These are phyloP conservation scores for Chrysochromulina tobinii DNA, from an alignment of 78 protist species.

Conservation along the genomic window DNA sequence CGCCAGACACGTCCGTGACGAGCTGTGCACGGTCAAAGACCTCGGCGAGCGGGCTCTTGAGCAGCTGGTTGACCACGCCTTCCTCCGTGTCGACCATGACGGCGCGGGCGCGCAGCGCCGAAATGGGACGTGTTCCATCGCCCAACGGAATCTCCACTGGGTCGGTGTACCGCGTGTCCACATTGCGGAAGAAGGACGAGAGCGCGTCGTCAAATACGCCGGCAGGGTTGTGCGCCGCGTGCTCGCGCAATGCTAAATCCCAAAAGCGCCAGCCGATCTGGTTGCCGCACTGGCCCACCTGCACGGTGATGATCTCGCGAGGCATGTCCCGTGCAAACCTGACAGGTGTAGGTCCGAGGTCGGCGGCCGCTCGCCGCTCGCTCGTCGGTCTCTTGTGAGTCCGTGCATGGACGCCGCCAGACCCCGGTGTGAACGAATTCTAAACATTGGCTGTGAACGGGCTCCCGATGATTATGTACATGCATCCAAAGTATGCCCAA, in stretches of 20 bases:
- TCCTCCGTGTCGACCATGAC: slow-evolving; percentile 86
- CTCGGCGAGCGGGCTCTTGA: slow-evolving; percentile 54
- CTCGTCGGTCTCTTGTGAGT: too few relatives aligned
- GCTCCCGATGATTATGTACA: too few relatives aligned
- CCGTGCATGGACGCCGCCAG: too few relatives aligned
- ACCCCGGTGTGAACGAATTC: too few relatives aligned
- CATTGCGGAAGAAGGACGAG: slow-evolving; percentile 68
- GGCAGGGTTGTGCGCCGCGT: neutral
- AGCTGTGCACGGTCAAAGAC: slow-evolving; percentile 62
- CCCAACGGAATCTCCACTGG: neutral
- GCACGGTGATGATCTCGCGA: slow-evolving; percentile 39
- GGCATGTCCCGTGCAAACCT: neutral
- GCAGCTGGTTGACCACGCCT: slow-evolving; percentile 70
- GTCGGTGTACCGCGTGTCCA: neutral
- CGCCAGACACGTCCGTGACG: slow-evolving; percentile 64
- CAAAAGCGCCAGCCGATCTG: slow-evolving; percentile 73
- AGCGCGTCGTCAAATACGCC: slow-evolving; percentile 58
- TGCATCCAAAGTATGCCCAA: too few relatives aligned
- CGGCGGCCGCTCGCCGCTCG: too few relatives aligned
- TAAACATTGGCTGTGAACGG: too few relatives aligned
- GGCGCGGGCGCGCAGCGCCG: slow-evolving; percentile 43
- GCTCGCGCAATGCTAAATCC: slow-evolving; percentile 79
- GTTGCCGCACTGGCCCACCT: slow-evolving; percentile 62
- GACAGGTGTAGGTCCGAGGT: too few relatives aligned
- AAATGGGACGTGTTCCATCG: neutral